Base-by-base conservation (phyloP, 345 rosid genomes). In the Eucalyptus virginea region DNA sequence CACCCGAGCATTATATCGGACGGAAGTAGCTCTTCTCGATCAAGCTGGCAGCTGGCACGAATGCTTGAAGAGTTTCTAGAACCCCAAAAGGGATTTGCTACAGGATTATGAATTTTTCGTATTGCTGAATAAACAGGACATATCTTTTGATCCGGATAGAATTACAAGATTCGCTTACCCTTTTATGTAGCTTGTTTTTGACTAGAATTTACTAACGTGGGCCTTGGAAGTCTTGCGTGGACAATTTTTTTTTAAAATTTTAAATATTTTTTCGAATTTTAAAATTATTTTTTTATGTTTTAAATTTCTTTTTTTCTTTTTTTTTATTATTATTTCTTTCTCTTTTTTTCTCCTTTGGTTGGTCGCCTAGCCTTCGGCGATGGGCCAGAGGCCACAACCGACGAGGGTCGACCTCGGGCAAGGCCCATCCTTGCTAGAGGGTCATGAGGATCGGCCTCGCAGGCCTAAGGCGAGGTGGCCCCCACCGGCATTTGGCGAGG, bases 401-500 rank as follows among this genome's bases (percentile, higher is more conserved):
- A 3, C 17, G 8, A 50, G 52, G 52, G 19, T 18, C 1, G 10
- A 2, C 56, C 23, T 51, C 23, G 10, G 0, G 58, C 58, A 1
- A 19, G 24, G 58, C 10, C 19, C 0, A 4, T 5, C 58, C 58
- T 52, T 0, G 0, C 24, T 0, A 8, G 0, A 52, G 58, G 58
- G 2, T 24, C 10, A 8, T 2, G 1, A 52, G 58, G 10, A 23
- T 52, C 1, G 5, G 24, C 24, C 24, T 52, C 2, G 24, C 1
- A 0, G 0, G 58, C 58, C 58, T 52, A 0, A 8, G 4, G 56
- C 5, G 9, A 52, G 56, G 24, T 19, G 24, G 56, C 24, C 56
- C 56, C 2, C 0, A 2, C 2, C 0, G 1, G 24, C 9, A 52
- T 19, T 0, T 52, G 0, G 56, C 10, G 0, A 52, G 56, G 58